A percentile compares a stretch with the other conserved stretches of the same genome.
phyloP scores from a whole-genome alignment of 257 asterid species.

The Solanum virginianum region DNA sequence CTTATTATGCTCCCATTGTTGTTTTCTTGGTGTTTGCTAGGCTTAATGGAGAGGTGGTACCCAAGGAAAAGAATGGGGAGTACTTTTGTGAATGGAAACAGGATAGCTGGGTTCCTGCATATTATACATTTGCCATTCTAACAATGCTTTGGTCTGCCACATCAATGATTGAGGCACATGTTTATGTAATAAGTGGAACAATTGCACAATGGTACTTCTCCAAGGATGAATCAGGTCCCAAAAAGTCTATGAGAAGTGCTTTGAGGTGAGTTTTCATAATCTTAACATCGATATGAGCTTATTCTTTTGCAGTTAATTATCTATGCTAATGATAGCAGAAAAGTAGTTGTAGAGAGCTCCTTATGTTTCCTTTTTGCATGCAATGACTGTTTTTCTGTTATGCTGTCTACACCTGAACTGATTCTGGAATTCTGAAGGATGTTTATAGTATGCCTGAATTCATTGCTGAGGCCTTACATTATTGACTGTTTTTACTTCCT shows the following conservation, averaged over 20 bases:
- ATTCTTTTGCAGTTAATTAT: background rate
- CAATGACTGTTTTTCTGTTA: background rate
- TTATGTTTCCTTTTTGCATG: background rate
- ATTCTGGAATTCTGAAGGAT: background rate
- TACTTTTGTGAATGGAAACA: conserved; percentile 75
- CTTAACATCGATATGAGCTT: background rate
- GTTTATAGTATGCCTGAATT: background rate
- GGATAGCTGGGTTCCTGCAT: conserved; percentile 95
- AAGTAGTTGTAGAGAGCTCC: background rate
- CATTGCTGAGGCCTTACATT: background rate
- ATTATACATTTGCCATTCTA: conserved; percentile 66
- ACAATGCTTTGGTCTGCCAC: conserved; percentile 95
- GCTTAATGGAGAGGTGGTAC: conserved; percentile 65
- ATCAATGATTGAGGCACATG: conserved; percentile 83
- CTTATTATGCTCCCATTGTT: conserved; percentile 62
- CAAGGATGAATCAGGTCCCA: conserved; percentile 53
- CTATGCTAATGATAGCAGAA: background rate
- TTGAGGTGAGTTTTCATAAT: conserved; percentile 41
- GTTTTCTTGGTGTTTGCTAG: conserved; percentile 69
- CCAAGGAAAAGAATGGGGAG: conserved; percentile 49
- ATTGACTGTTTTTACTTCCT: background rate
- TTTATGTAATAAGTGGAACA: conserved; percentile 81
- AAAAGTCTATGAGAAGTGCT: conserved; percentile 64
- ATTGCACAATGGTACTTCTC: conserved; percentile 95
- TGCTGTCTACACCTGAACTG: background rate